phyloP scores from a whole-genome alignment of 805 yeast species.

The Kurtzmaniella cleridarum region DNA sequence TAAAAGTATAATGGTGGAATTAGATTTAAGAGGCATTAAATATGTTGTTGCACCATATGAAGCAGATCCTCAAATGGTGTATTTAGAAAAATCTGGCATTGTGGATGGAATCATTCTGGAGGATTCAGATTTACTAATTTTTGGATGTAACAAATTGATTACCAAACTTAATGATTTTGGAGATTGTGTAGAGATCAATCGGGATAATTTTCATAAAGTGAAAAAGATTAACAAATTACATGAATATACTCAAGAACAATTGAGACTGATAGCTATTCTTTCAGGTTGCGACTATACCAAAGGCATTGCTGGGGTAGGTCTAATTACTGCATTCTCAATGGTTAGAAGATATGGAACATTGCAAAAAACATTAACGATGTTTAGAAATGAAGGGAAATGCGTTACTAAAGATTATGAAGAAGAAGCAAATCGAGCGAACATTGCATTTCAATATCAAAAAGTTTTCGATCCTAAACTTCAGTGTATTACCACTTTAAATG shows the following conservation, averaged over 20 bases:
- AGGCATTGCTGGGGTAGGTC: slow-evolving; percentile 79
- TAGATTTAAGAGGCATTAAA: slow-evolving; percentile 51
- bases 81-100: slow-evolving; percentile 64
- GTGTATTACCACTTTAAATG: slow-evolving; percentile 52
- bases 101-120: slow-evolving; percentile 89
- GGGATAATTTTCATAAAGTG: slow-evolving; percentile 48
- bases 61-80: slow-evolving; percentile 96
- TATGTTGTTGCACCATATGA: slow-evolving; percentile 96
- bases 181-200: slow-evolving; percentile 62
- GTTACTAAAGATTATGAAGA: slow-evolving; percentile 54
- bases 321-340: slow-evolving; percentile 64
- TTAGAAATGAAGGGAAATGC: slow-evolving; percentile 57
- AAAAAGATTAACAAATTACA: slow-evolving; percentile 46
- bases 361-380: slow-evolving; percentile 50
- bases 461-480: slow-evolving; percentile 66
- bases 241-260: slow-evolving; percentile 47
- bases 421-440: slow-evolving; percentile 61
- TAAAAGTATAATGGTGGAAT: slow-evolving; percentile 68
- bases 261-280: slow-evolving; percentile 73
- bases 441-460: slow-evolving; percentile 80
- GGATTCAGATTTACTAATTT: slow-evolving; percentile 86
- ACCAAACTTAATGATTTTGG: slow-evolving; percentile 81
- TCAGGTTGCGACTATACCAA: slow-evolving; percentile 97
- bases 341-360: slow-evolving; percentile 47
- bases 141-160: slow-evolving; percentile 72